Evolutionary conservation across 2,329 filamentous ascomycete genomes (phyloP).

Genomic region (Colletotrichum gloeosporioides): DNA sequence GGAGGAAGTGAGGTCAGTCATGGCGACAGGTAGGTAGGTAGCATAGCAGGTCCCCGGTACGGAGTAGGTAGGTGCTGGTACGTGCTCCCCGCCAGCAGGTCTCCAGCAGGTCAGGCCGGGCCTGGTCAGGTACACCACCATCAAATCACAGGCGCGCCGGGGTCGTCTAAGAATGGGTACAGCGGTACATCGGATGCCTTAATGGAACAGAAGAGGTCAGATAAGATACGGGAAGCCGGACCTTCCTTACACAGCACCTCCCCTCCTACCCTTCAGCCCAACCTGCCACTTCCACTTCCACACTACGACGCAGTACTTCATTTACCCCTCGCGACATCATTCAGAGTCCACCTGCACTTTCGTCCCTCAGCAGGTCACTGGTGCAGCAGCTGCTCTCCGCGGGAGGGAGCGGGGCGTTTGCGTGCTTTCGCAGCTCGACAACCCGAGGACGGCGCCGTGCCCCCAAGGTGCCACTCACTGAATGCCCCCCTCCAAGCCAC

Average conservation of each 20-base stretch:
- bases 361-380: not conserved
- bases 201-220: not conserved
- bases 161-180: not conserved
- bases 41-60: not conserved
- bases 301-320: not conserved
- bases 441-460: constrained; percentile 10
- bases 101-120: not conserved
- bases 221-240: constrained; percentile 11
- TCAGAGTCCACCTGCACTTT: not conserved
- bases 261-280: not conserved
- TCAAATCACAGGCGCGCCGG: not conserved
- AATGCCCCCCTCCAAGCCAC: constrained; percentile 3
- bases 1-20: constrained; percentile 16
- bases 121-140: not conserved
- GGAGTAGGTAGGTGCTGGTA: constrained; percentile 5
- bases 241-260: not conserved
- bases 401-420: constrained; percentile 3
- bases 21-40: not conserved
- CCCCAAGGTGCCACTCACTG: not conserved
- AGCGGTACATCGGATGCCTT: not conserved
- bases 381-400: not conserved
- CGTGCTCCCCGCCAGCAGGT: constrained; percentile 13
- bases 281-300: not conserved
- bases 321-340: not conserved
- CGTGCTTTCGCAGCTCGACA: constrained; percentile 2